Evolutionary conservation across 306 rosid genomes (phyloP).

Genomic region (Quercus berberidifolia): DNA sequence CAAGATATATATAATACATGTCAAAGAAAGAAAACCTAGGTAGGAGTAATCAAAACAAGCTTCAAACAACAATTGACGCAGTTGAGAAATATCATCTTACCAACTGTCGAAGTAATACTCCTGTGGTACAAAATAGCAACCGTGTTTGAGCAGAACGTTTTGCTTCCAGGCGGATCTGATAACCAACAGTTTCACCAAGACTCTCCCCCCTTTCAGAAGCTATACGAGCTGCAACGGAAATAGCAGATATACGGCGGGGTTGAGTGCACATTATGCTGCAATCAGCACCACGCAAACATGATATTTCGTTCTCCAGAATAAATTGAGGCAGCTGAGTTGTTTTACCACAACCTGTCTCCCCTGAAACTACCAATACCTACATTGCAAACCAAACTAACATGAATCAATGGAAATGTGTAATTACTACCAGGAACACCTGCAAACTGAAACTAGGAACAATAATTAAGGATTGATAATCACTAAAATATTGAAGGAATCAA

Average conservation of each 20-base stretch:
- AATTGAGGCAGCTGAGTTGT: constrained; percentile 95
- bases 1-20: background rate
- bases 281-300: constrained; percentile 64
- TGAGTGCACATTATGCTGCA: constrained; percentile 92
- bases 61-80: constrained; percentile 12
- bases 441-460: background rate
- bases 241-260: constrained; percentile 98
- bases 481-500: background rate
- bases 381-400: constrained; percentile 20
- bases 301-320: constrained; percentile 83
- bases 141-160: constrained; percentile 75
- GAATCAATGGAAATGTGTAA: background rate
- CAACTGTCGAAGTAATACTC: constrained; percentile 89
- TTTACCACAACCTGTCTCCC: constrained; percentile 98
- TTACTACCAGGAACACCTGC: constrained; percentile 6
- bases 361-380: constrained; percentile 95
- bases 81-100: constrained; percentile 38
- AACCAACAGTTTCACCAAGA: constrained; percentile 91
- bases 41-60: constrained; percentile 5
- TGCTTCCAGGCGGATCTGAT: constrained; percentile 92
- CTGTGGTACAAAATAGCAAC: constrained; percentile 93
- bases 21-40: background rate
- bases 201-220: constrained; percentile 87
- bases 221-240: constrained; percentile 92
- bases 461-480: background rate